These are phyloP conservation scores for Phytopythium ostracodes DNA, from an alignment of 352 stramenopile genomes.

Conservation along the genomic window DNA sequence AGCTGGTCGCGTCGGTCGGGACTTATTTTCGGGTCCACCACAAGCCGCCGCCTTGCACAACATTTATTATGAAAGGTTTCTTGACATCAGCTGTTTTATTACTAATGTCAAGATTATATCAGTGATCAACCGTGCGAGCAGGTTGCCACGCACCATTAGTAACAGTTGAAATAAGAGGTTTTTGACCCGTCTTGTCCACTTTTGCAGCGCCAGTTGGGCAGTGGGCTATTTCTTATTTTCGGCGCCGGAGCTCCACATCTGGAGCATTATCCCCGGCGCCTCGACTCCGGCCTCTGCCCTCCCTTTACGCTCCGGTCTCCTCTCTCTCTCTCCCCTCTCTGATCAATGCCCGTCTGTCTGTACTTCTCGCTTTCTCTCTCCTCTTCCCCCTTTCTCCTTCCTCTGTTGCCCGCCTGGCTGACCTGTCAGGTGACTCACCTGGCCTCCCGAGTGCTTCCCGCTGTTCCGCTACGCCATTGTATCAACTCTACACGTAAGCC, in stretches of 20 bases:
- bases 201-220: not conserved
- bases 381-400: not conserved
- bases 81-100: not conserved
- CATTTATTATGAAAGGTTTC: not conserved
- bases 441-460: constrained; percentile 1
- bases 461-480: not conserved
- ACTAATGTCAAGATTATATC: not conserved
- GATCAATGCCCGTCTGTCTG: not conserved
- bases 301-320: not conserved
- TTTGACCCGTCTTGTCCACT: not conserved
- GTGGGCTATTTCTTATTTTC: constrained; percentile 3
- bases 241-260: not conserved
- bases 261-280: not conserved
- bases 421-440: too few relatives aligned
- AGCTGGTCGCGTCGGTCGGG: not conserved
- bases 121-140: not conserved
- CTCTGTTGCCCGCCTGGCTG: not conserved
- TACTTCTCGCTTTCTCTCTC: not conserved
- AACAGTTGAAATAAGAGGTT: not conserved
- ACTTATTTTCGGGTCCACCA: constrained; percentile 1
- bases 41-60: not conserved
- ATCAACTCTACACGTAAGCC: not conserved
- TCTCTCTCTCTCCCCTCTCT: not conserved
- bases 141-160: not conserved
- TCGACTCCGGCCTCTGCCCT: not conserved